Evolutionary conservation across 2,329 filamentous ascomycete species (phyloP), one percentile per base, ranked within the genome.

Genomic region (Cercospora zeina): DNA sequence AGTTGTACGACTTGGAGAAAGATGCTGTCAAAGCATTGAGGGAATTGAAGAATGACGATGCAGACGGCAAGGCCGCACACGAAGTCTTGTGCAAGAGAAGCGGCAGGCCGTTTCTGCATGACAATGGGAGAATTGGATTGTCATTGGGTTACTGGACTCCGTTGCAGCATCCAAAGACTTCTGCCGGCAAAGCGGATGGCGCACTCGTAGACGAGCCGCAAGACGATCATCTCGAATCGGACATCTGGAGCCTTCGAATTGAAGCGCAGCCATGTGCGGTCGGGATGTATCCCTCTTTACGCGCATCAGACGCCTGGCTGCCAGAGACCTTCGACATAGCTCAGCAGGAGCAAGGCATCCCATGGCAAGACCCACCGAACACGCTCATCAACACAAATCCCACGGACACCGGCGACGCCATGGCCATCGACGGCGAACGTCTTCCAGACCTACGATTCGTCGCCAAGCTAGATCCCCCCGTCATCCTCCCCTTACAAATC

Each of bases 261-360:
- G 87, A 88, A 65, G 91, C 88, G 71, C 80, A 83, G 65, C 70
- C 77, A 10, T 77, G 74, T 4, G 73, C 78, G 1, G 77, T 79
- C 5, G 75, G 77, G 33, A 74, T 81, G 54, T 84, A 78, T 77
- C 83, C 78, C 1, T 84, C 89, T 0, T 82, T 92, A 24, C 84
- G 90, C 16, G 83, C 91, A 37, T 90, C 90, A 0, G 83, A 89
- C 62, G 80, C 85, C 59, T 95, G 90, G 90, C 84, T 95, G 55
- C 87, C 87, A 8, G 82, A 86, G 27, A 77, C 82, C 1, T 80
- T 93, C 87, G 89, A 82, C 84, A 33, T 87, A 89, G 65, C 89
- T 86, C 1, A 82, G 84, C 11, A 83, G 83, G 63, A 86, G 83
- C 11, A 64, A 19, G 33, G 58, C 16, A 54, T 70, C 37, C 66